Percentiles rank a stretch among this genome's conserved stretches.
Conservation (phyloP, 306 rosid species). For the Acmispon strigosus region DNA sequence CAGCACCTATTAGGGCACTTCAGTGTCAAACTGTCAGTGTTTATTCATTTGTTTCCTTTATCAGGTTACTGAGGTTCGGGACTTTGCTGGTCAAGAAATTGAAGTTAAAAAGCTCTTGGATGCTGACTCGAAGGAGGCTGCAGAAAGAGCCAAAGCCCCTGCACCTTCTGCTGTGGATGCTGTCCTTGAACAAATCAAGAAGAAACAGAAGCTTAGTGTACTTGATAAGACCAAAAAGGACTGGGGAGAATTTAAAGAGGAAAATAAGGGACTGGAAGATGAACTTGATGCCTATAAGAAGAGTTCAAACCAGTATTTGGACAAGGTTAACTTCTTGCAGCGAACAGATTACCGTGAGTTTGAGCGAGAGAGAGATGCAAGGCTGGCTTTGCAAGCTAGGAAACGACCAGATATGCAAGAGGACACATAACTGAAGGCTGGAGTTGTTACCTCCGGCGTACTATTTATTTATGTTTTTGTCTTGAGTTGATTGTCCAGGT, state of each 20-base stretch:
- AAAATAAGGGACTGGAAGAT: constrained; percentile 64
- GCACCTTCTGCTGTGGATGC: constrained; percentile 85
- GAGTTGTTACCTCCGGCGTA: constrained; percentile 10
- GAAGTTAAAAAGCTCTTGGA: constrained; percentile 79
- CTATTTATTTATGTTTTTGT: background rate
- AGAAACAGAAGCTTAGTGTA: constrained; percentile 93
- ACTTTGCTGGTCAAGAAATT: constrained; percentile 91
- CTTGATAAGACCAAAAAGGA: constrained; percentile 91
- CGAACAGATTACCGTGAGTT: constrained; percentile 93
- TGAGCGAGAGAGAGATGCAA: constrained; percentile 95
- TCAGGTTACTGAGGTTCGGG: constrained; percentile 87
- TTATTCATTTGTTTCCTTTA: constrained; percentile 19
- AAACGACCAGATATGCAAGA: constrained; percentile 82
- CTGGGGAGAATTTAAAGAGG: constrained; percentile 98
- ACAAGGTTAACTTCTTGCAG: constrained; percentile 80
- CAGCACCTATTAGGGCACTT: background rate
- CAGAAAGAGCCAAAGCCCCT: constrained; percentile 56
- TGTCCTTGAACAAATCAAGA: constrained; percentile 84
- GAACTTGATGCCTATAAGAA: constrained; percentile 97
- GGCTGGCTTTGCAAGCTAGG: constrained; percentile 71
- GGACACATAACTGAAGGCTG: constrained; percentile 32
- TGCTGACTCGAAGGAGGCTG: constrained; percentile 84
- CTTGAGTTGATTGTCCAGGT: constrained; percentile 1
- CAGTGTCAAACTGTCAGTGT: constrained; percentile 2
- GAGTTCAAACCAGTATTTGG: constrained; percentile 95